Base-by-base conservation (phyloP, 257 asterid genomes). In the Solanum appendiculatum region DNA sequence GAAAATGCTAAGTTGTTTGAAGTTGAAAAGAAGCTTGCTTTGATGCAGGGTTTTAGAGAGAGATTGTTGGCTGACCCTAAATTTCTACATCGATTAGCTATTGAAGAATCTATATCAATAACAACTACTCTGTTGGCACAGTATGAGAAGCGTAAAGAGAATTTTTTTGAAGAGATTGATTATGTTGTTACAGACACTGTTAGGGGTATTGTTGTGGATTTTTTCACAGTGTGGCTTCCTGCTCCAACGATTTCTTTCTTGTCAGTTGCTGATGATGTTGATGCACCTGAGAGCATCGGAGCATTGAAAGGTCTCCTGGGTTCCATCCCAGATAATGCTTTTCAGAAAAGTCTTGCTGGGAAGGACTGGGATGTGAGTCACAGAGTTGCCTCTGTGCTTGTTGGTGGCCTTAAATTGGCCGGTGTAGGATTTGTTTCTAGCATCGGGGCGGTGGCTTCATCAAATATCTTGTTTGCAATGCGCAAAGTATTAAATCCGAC, bases 211-310 rank as follows among this genome's bases (percentile, higher is more conserved):
- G 97, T 97, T 58, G 99, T 97, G 16, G 99, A 97, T 88, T 95
- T 97, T 89, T 97, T 95, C 89, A 97, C 99, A 8, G 99, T 95
- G 75, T 97, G 99, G 99, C 97, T 97, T 89, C 99, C 98, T 23
- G 99, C 98, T 36, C 99, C 99, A 84, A 97, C 98, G 1, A 51
- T 94, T 56, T 93, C 99, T 21, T 96, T 96, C 92, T 94, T 95
- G 44, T 89, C 96, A 16, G 87, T 88, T 31, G 89, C 91, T 82
- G 89, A 88, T 89, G 93, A 91, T 72, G 86, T 90, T 66, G 84
- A 88, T 86, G 86, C 91, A 36, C 86, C 97, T 29, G 96, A 93
- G 86, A 90, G 96, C 85, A 34, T 97, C 48, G 98, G 92, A 86
- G 95, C 94, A 77, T 81, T 95, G 74, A 91, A 91, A 90, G 99